Percentiles rank a stretch among this genome's conserved stretches.
Evolutionary conservation across 2,329 filamentous ascomycete genomes (phyloP).

Genomic region (Mollisiaceae sp.): DNA sequence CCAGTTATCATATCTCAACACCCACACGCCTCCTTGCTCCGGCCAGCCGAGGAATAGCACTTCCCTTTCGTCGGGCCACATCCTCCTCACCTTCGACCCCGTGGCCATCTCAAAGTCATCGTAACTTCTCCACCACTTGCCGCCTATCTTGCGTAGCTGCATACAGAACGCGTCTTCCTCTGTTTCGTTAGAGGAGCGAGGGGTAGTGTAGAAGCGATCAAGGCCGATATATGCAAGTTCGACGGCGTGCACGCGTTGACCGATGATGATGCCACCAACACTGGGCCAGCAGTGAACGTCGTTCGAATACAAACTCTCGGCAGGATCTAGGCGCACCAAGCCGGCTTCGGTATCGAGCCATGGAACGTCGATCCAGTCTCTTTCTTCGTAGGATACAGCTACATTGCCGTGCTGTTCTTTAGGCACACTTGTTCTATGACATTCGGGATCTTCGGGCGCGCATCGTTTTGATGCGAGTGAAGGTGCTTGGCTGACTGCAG

Average conservation of each 20-base stretch:
- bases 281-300: not conserved
- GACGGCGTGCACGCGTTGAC: not conserved
- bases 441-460: too few relatives aligned
- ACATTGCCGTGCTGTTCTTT: too few relatives aligned
- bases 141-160: not conserved
- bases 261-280: not conserved
- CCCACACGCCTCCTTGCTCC: conserved; percentile 9
- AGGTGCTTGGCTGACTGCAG: too few relatives aligned
- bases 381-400: too few relatives aligned
- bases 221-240: not conserved
- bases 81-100: not conserved
- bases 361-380: too few relatives aligned
- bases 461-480: too few relatives aligned
- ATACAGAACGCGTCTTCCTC: conserved; percentile 7
- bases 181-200: not conserved
- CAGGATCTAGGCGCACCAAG: not conserved
- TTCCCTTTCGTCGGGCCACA: conserved; percentile 6
- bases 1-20: not conserved
- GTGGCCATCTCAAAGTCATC: not conserved
- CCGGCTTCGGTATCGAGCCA: too few relatives aligned
- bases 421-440: too few relatives aligned
- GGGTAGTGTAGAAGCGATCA: not conserved
- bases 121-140: not conserved
- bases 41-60: conserved; percentile 9
- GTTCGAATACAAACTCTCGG: not conserved